Evolutionary conservation across 345 rosid genomes (phyloP).

Genomic region (Boechera divaricarpa): DNA sequence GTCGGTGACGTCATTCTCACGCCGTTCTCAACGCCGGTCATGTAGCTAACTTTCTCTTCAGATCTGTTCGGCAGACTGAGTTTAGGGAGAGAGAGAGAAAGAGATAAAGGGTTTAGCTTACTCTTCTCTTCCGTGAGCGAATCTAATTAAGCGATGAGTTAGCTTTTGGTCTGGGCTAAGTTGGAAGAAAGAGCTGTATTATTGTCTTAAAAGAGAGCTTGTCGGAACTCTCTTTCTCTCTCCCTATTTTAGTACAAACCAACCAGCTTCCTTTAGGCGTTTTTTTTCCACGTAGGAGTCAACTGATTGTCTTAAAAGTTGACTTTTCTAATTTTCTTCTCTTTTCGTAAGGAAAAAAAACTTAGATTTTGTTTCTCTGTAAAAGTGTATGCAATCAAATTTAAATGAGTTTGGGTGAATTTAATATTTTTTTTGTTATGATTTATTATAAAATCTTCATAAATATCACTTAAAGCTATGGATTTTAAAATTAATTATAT

Average conservation of each 20-base stretch:
- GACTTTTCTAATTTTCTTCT: no score
- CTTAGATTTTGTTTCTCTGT: no score
- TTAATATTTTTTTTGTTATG: no score
- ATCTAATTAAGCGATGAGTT: conserved; percentile 29
- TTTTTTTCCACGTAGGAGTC: conserved; percentile 16
- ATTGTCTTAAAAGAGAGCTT: conserved; percentile 34
- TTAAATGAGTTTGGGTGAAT: no score
- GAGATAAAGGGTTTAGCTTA: conserved; percentile 36
- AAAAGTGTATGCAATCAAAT: no score
- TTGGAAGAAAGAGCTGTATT: conserved; percentile 23
- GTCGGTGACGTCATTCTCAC: conserved; percentile 47
- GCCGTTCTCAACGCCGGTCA: conserved; percentile 25
- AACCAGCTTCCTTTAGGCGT: neutral
- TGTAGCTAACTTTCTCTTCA: conserved; percentile 55
- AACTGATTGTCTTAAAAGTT: neutral
- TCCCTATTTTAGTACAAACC: neutral
- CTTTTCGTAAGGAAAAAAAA: no score
- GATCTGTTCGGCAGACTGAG: conserved; percentile 55
- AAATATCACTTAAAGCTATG: no score
- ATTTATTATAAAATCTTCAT: no score
- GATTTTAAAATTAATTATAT: no score
- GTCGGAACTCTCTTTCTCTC: conserved; percentile 3
- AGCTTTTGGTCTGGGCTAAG: conserved; percentile 40
- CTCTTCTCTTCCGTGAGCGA: conserved; percentile 52
- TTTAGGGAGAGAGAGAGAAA: neutral